Conservation (phyloP, 805 yeast genomes). For the Wickerhamiella allomyrinae region DNA sequence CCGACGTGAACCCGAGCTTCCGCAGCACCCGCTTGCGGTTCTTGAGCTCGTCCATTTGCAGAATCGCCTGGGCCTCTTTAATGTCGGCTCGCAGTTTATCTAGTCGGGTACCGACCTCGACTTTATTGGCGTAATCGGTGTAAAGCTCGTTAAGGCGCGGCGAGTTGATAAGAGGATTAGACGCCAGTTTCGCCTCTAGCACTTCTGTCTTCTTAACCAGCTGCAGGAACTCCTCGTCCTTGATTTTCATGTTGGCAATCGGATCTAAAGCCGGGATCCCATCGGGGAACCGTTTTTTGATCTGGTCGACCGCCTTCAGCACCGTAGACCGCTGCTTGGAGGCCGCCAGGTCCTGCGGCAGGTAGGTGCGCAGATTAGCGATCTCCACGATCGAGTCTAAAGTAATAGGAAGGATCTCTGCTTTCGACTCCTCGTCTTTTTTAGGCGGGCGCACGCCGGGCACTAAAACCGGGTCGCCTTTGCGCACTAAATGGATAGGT, state of each 20-base stretch:
- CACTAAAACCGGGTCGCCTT: slow-evolving; percentile 63
- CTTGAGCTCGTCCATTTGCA: slow-evolving; percentile 86
- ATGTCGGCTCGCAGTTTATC: slow-evolving; percentile 50
- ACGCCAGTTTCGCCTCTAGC: slow-evolving; percentile 54
- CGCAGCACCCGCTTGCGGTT: slow-evolving; percentile 87
- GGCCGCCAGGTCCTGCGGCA: slow-evolving; percentile 57
- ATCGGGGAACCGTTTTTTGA: slow-evolving; percentile 70
- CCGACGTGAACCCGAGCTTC: slow-evolving; percentile 78
- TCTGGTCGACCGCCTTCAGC: slow-evolving; percentile 63
- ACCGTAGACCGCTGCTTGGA: slow-evolving; percentile 35
- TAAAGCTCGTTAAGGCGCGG: slow-evolving; percentile 48
- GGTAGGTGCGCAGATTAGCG: slow-evolving; percentile 64
- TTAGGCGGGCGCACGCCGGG: slow-evolving; percentile 79
- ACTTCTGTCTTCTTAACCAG: slow-evolving; percentile 69
- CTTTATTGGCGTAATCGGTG: slow-evolving; percentile 49
- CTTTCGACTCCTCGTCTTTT: slow-evolving; percentile 50
- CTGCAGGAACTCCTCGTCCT: slow-evolving; percentile 56
- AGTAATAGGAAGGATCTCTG: slow-evolving; percentile 75
- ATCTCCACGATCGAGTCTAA: slow-evolving; percentile 59
- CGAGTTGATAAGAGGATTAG: slow-evolving; percentile 44
- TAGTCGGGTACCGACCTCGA: slow-evolving; percentile 44
- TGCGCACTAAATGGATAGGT: slow-evolving; percentile 60
- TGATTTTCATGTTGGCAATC: slow-evolving; percentile 80
- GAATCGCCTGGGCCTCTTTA: slow-evolving; percentile 73
- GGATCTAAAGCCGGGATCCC: slow-evolving; percentile 91